phyloP scores from a whole-genome alignment of 768 basidiomycete species.

The Kwoniella sp. region DNA sequence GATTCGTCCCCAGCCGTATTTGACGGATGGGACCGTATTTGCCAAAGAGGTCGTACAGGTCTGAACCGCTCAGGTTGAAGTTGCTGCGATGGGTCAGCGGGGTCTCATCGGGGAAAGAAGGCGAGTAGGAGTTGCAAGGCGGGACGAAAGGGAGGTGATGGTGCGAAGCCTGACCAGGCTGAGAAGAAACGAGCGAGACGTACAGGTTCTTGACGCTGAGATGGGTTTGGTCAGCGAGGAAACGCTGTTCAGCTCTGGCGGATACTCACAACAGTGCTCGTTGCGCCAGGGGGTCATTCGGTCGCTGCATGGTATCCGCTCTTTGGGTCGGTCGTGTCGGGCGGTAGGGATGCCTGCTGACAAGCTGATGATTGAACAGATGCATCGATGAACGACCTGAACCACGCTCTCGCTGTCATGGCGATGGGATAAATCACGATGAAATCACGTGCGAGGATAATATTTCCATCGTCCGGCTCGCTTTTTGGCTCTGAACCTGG shows the following conservation, averaged over 20 bases:
- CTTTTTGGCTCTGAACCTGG: too few species aligned
- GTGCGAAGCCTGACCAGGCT: not conserved
- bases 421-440: slow-evolving; percentile 21
- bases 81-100: slow-evolving; percentile 29
- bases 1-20: slow-evolving; percentile 75
- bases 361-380: too few species aligned
- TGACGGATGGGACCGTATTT: slow-evolving; percentile 96
- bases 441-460: slow-evolving; percentile 9
- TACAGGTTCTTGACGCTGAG: slow-evolving; percentile 48
- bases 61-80: slow-evolving; percentile 61
- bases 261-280: slow-evolving; percentile 43
- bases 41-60: slow-evolving; percentile 94
- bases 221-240: not conserved
- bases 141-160: not conserved
- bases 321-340: too few species aligned
- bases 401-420: too few species aligned
- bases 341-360: too few species aligned
- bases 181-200: not conserved
- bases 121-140: not conserved
- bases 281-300: slow-evolving; percentile 45
- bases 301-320: slow-evolving; percentile 41
- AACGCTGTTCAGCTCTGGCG: not conserved
- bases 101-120: not conserved
- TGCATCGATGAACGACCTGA: too few species aligned
- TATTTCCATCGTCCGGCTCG: too few species aligned